Evolutionary conservation across 345 rosid species (phyloP).

Genomic region (sweet orange (Citrus sinensis)): DNA sequence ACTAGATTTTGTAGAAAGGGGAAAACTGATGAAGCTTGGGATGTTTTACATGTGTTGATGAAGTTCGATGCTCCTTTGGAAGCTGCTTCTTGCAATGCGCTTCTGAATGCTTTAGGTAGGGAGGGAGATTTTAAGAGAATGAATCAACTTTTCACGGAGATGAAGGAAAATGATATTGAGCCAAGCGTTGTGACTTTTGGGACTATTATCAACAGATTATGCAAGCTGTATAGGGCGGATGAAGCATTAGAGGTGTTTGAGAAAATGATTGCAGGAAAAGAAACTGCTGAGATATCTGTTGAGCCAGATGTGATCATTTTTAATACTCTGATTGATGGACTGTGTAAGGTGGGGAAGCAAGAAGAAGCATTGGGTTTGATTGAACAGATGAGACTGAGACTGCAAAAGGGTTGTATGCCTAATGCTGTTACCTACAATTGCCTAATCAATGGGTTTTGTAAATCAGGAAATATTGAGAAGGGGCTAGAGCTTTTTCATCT

Average conservation of each 20-base stretch:
- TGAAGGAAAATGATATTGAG: slow-evolving; percentile 48
- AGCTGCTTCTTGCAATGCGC: slow-evolving; percentile 54
- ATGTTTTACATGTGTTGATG: slow-evolving; percentile 41
- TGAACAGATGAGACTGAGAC: slow-evolving; percentile 49
- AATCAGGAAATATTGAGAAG: slow-evolving; percentile 55
- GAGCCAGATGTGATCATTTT: slow-evolving; percentile 63
- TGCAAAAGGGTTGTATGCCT: slow-evolving; percentile 39
- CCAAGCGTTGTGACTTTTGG: slow-evolving; percentile 67
- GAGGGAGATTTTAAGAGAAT: slow-evolving; percentile 41
- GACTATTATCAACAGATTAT: slow-evolving; percentile 52
- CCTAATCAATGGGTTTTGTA: slow-evolving; percentile 72
- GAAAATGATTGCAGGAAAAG: slow-evolving; percentile 33
- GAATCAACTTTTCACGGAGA: slow-evolving; percentile 48
- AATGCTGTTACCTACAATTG: slow-evolving; percentile 57
- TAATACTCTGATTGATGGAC: slow-evolving; percentile 70
- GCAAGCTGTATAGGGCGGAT: slow-evolving; percentile 61
- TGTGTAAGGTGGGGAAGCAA: slow-evolving; percentile 73
- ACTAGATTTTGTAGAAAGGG: slow-evolving; percentile 42
- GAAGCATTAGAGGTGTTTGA: slow-evolving; percentile 60
- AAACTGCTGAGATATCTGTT: slow-evolving; percentile 30
- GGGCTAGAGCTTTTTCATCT: slow-evolving; percentile 48
- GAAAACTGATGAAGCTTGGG: slow-evolving; percentile 41
- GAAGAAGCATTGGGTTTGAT: slow-evolving; percentile 61
- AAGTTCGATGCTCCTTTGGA: slow-evolving; percentile 39
- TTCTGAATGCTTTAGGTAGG: slow-evolving; percentile 56